Evolutionary conservation across 1,139 yeast species (phyloP).

Genomic region (Geotrichum siamense): DNA sequence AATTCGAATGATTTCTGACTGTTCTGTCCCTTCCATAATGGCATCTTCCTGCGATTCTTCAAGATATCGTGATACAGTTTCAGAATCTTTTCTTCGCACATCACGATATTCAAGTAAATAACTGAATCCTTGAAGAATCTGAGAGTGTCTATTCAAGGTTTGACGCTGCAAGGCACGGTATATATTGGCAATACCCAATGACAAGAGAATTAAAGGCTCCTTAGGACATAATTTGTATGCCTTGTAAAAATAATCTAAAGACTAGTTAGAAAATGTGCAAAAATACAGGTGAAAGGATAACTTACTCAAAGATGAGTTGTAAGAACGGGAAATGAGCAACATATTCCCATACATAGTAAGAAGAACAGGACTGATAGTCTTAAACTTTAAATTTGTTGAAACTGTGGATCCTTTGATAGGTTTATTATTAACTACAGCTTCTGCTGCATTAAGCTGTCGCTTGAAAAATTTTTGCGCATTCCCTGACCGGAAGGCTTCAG

Average conservation of each 20-base stretch:
- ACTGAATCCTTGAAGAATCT: slow-evolving; percentile 78
- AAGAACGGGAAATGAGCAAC: slow-evolving; percentile 75
- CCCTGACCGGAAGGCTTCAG: slow-evolving; percentile 60
- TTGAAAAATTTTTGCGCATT: slow-evolving; percentile 85
- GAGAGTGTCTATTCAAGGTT: slow-evolving; percentile 77
- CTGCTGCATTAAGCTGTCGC: slow-evolving; percentile 85
- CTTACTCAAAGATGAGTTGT: slow-evolving; percentile 58
- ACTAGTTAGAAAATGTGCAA: background rate
- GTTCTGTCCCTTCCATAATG: slow-evolving; percentile 26
- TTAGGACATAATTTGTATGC: slow-evolving; percentile 39
- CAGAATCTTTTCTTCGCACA: slow-evolving; percentile 31
- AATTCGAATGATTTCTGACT: slow-evolving; percentile 32
- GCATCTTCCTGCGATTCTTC: slow-evolving; percentile 5
- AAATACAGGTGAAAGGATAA: background rate
- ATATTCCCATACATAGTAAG: slow-evolving; percentile 72
- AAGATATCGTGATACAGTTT: slow-evolving; percentile 1
- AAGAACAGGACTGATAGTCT: slow-evolving; percentile 56
- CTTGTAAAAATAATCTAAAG: slow-evolving; percentile 45
- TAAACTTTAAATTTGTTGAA: slow-evolving; percentile 39
- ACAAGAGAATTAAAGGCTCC: slow-evolving; percentile 72
- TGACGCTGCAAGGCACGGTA: slow-evolving; percentile 91
- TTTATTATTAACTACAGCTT: slow-evolving; percentile 49
- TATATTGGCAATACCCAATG: slow-evolving; percentile 74
- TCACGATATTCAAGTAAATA: slow-evolving; percentile 66
- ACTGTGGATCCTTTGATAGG: slow-evolving; percentile 70